A percentile compares a stretch with the other conserved stretches of the same genome.
phyloP scores from a whole-genome alignment of 192 early-diverging fungal species.

The Polychytrium aggregatum region DNA sequence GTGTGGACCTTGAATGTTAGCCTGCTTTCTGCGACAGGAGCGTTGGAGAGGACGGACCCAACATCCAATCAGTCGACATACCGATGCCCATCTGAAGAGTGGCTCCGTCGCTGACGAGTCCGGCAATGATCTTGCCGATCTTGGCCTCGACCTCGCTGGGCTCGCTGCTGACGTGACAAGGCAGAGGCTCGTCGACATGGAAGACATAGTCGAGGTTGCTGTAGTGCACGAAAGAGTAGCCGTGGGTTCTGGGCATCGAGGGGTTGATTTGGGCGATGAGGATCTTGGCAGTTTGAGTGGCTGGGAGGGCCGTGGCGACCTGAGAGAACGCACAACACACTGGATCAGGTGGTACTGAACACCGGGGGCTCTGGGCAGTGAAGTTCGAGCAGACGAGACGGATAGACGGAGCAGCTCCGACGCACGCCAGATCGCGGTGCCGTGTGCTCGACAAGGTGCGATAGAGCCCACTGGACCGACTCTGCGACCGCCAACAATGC shows the following conservation, averaged over 20 bases:
- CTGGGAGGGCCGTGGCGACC: slow-evolving; percentile 21
- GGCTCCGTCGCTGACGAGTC: slow-evolving; percentile 32
- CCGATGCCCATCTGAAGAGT: slow-evolving; percentile 43
- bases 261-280: slow-evolving; percentile 42
- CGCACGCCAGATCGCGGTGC: background rate
- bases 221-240: slow-evolving; percentile 29
- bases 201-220: slow-evolving; percentile 30
- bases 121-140: slow-evolving; percentile 34
- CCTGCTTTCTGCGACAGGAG: background rate
- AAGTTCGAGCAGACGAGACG: no score
- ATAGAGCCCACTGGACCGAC: background rate
- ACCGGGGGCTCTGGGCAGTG: no score
- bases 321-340: no score
- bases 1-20: background rate
- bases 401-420: background rate
- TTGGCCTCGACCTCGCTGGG: slow-evolving; percentile 16
- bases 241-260: slow-evolving; percentile 27
- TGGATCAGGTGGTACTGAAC: no score
- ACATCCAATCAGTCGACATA: no score
- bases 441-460: background rate
- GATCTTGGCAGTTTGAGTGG: slow-evolving; percentile 24
- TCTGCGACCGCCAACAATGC: background rate
- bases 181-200: slow-evolving; percentile 21
- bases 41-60: background rate
- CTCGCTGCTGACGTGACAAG: background rate